Evolutionary conservation across 2,329 filamentous ascomycete species (phyloP).

Genomic region (Akanthomyces lecanii): DNA sequence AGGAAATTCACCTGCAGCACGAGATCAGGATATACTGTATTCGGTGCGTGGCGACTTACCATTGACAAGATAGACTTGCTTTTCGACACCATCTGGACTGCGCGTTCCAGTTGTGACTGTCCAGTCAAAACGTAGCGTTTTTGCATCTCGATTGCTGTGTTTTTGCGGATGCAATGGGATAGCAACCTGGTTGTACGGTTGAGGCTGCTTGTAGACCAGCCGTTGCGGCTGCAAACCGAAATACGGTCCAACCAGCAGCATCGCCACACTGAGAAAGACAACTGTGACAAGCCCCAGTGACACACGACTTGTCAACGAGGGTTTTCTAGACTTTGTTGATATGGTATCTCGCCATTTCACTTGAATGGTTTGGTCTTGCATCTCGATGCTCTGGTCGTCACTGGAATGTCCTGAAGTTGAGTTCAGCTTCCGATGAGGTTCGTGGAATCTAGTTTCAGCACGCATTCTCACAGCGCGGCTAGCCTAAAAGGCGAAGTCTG

Average conservation of each 20-base stretch:
- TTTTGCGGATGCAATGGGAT: constrained; percentile 11
- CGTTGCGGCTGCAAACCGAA: neutral
- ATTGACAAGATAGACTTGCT: constrained; percentile 18
- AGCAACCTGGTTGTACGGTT: constrained; percentile 2
- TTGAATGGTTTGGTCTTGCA: neutral
- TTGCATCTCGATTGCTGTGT: neutral
- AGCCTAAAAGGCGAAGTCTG: neutral
- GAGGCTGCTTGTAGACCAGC: neutral
- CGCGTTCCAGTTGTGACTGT: constrained; percentile 7
- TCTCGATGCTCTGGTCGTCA: neutral
- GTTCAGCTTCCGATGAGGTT: neutral
- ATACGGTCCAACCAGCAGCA: constrained; percentile 3
- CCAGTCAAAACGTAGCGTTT: constrained; percentile 15
- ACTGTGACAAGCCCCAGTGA: neutral
- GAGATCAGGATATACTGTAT: neutral
- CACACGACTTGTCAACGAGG: neutral
- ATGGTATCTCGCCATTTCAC: neutral
- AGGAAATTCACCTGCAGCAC: constrained; percentile 19
- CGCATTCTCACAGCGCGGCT: neutral
- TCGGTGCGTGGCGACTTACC: neutral
- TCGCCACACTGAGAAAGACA: neutral
- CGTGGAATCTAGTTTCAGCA: too few species aligned
- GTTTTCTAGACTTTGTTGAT: neutral
- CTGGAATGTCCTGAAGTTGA: neutral
- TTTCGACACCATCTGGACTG: constrained; percentile 17